Base-by-base conservation (phyloP, 2,329 filamentous ascomycete species). In the Incumbomyces delicatus region DNA sequence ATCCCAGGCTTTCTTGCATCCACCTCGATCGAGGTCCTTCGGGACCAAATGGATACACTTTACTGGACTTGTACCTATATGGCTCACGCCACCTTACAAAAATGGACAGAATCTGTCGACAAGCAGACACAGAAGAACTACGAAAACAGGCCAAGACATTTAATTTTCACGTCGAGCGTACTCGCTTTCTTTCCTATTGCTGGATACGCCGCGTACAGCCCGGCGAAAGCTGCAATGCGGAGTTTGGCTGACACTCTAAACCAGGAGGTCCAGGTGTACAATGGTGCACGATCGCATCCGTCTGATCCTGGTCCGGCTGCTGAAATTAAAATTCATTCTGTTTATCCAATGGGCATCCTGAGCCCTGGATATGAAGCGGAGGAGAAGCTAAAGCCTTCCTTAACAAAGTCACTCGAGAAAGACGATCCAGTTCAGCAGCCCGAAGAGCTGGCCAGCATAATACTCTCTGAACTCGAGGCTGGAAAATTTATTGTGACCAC, bases 1-100 rank as follows among this genome's bases (percentile, higher is more conserved):
- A 74, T 72, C 13, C 89, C 89, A 0, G 75, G 78, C 31, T 81
- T 94, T 51, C 94, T 90, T 69, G 65, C 85, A 54, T 85, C 95
- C 51, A 80, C 79, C 33, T 74, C 83, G 7, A 70, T 86, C 44
- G 69, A 80, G 6, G 76, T 75, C 10, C 70, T 88, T 54, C 77
- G 83, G 35, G 71, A 74, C 53, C 87, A 94, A 63, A 95, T 95
- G 87, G 87, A 95, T 60, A 77, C 90, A 56, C 90, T 95, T 67
- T 96, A 87, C 70, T 95, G 83, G 75, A 85, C 87, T 41, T 80
- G 81, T 27, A 83, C 83, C 34, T 92, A 94, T 63, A 85, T 94
- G 67, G 83, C 87, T 32, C 87, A 94, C 61, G 81, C 86, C 16
- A 79, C 84, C 14, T 69, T 95, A 51, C 76, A 75, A 43, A 74